Evolutionary conservation across 2,329 filamentous ascomycete species (phyloP).

Genomic region (Colletotrichum truncatum): DNA sequence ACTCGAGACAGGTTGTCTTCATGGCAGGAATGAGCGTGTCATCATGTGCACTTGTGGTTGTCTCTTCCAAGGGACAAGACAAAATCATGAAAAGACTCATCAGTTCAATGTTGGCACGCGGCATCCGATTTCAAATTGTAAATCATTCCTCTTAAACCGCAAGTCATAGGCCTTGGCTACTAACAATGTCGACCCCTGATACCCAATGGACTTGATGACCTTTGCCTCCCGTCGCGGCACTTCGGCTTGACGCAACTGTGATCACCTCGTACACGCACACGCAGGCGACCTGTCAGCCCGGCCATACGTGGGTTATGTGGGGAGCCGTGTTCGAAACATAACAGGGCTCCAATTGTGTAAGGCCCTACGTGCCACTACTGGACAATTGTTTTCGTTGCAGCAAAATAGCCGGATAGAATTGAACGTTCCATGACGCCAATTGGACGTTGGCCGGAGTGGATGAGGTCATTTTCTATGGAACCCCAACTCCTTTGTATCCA

Average conservation of each 20-base stretch:
- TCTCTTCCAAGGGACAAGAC: background rate
- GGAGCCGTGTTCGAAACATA: conserved; percentile 17
- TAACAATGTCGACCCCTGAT: background rate
- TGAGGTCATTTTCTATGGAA: conserved; percentile 29
- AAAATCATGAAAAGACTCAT: background rate
- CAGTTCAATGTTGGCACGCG: background rate
- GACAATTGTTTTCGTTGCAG: background rate
- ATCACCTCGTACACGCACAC: background rate
- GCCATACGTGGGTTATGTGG: conserved; percentile 12
- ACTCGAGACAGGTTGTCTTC: background rate
- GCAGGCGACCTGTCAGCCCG: conserved; percentile 2
- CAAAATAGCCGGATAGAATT: background rate
- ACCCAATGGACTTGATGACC: background rate
- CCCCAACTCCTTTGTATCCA: background rate
- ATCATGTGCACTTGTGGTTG: background rate
- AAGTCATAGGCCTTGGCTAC: conserved; percentile 2
- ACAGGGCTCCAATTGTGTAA: background rate
- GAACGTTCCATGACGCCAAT: background rate
- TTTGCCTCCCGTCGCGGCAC: background rate
- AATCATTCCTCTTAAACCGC: background rate
- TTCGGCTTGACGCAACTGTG: background rate
- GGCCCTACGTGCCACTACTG: background rate
- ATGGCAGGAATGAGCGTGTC: background rate
- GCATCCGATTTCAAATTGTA: background rate
- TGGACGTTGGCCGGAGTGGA: background rate